A percentile compares a stretch with the other conserved stretches of the same genome.
Conservation (phyloP, 495 filamentous ascomycete species). For the Penicillium mononematosum region DNA sequence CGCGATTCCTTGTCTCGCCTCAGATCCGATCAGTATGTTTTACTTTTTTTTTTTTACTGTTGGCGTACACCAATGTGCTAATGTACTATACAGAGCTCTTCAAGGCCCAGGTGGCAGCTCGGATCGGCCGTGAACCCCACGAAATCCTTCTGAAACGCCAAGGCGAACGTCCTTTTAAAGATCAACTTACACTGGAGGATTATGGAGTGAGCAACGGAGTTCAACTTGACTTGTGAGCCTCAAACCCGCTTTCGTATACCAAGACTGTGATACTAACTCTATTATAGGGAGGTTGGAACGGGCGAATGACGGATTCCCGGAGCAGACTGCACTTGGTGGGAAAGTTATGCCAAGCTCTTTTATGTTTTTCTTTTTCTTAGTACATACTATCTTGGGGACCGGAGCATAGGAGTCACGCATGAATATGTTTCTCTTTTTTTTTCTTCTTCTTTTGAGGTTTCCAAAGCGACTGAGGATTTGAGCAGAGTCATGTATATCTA, state of each 20-base stretch:
- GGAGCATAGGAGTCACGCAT: conserved; percentile 48
- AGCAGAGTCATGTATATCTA: conserved; percentile 13
- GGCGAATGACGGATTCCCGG: conserved; percentile 57
- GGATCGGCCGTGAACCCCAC: conserved; percentile 81
- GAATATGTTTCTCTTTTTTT: conserved; percentile 42
- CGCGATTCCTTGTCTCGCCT: conserved; percentile 79
- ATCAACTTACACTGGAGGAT: conserved; percentile 78
- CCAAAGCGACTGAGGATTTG: conserved; percentile 2
- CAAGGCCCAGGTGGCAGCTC: conserved; percentile 84
- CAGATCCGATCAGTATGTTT: conserved; percentile 66
- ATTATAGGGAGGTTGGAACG: conserved; percentile 65
- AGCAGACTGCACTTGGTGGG: conserved; percentile 8
- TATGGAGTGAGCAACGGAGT: conserved; percentile 89
- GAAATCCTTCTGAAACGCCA: conserved; percentile 91
- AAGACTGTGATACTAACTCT: conserved; percentile 24
- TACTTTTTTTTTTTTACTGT: conserved; percentile 1
- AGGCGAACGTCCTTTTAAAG: conserved; percentile 88
- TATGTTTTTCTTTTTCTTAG: conserved; percentile 13
- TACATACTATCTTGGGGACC: conserved; percentile 36
- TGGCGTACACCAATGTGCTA: conserved; percentile 14
- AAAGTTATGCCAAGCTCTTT: conserved; percentile 16
- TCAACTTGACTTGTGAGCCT: conserved; percentile 72
- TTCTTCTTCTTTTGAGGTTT: conserved; percentile 28
- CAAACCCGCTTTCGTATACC: conserved; percentile 8
- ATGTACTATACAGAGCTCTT: conserved; percentile 55